Conservation (phyloP, 2,329 filamentous ascomycete species). For the Phoma herbarum region DNA sequence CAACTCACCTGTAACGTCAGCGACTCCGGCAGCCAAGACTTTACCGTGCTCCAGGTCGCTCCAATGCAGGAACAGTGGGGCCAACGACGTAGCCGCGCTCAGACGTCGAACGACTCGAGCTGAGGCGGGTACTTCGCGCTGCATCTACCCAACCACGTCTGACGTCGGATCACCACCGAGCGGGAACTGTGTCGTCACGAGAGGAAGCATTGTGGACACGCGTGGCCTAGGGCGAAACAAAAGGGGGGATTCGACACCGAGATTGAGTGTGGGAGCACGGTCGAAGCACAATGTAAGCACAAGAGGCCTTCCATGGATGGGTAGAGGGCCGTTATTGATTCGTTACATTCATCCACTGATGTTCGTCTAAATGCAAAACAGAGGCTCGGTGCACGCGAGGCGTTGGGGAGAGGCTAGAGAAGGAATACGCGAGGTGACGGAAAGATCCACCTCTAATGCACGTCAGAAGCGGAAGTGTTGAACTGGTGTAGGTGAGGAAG, state of each 20-base stretch:
- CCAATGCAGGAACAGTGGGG: slow-evolving; percentile 21
- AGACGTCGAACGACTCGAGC: not conserved
- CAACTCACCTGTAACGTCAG: slow-evolving; percentile 17
- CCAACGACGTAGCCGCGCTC: slow-evolving; percentile 17
- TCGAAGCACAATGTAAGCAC: not conserved
- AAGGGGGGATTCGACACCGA: not conserved
- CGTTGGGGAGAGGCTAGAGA: not conserved
- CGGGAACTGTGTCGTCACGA: slow-evolving; percentile 12
- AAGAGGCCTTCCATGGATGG: not conserved
- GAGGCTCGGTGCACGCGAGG: not conserved
- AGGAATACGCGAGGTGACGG: slow-evolving; percentile 9
- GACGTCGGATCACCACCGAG: slow-evolving; percentile 14
- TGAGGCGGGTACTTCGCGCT: not conserved
- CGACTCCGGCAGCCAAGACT: slow-evolving; percentile 10
- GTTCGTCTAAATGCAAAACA: not conserved
- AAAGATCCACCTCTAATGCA: slow-evolving; percentile 1
- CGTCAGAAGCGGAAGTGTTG: slow-evolving; percentile 6
- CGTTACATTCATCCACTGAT: not conserved
- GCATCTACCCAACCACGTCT: slow-evolving; percentile 13
- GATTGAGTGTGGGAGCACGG: not conserved
- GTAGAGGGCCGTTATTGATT: not conserved
- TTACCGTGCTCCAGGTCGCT: slow-evolving; percentile 14
- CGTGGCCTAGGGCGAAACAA: not conserved
- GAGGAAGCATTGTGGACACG: not conserved
- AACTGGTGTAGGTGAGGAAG: slow-evolving; percentile 1